Base-by-base conservation (phyloP, 495 filamentous ascomycete species). In the Neurospora discreta region DNA sequence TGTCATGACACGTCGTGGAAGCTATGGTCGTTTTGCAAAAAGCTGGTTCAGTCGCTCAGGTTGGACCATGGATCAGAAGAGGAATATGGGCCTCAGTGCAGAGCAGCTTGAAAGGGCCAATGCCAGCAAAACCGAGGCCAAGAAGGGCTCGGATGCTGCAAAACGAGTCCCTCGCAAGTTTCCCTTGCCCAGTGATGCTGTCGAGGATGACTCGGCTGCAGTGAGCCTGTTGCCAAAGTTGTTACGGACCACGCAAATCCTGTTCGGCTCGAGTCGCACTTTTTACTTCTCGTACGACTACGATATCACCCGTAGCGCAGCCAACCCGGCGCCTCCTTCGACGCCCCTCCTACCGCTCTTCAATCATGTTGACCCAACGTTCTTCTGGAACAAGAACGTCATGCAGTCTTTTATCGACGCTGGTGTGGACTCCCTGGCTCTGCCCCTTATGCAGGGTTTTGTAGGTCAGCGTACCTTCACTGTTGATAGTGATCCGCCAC, bases 201-300 rank as follows among this genome's bases (percentile, higher is more conserved):
- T 77, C 2, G 76, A 81, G 44, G 82, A 77, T 52, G 76, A 76
- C 18, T 65, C 52, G 52, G 78, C 76, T 9, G 77, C 78, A n/a
- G 71, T 77, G 6, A 74, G 79, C n/a, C 81, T 98, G 20, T 84
- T 95, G 40, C 94, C 95, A 3, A 97, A 96, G 80, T 81, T 97
- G 68, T 81, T 99, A 38, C 87, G 91, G 18, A 95, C 92, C 68
- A 90, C 92, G 15, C 91, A 90, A 78, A 83, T 97, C 67, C 82
- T 96, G 68, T 92, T 97, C 75, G 87, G 87, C 4, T 86, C 90
- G 5, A 93, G 91, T 20, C 85, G 85, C 70, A 97, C 92, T 78
- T 97, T 97, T 81, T 98, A 90, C 81, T 99, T 92, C 76, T 90
- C 93, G 15, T 97, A 99, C 79, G 95, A 99, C 73, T 87, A 92